phyloP scores from a whole-genome alignment of 139 green algal species.

The Picochlorum sp. region DNA sequence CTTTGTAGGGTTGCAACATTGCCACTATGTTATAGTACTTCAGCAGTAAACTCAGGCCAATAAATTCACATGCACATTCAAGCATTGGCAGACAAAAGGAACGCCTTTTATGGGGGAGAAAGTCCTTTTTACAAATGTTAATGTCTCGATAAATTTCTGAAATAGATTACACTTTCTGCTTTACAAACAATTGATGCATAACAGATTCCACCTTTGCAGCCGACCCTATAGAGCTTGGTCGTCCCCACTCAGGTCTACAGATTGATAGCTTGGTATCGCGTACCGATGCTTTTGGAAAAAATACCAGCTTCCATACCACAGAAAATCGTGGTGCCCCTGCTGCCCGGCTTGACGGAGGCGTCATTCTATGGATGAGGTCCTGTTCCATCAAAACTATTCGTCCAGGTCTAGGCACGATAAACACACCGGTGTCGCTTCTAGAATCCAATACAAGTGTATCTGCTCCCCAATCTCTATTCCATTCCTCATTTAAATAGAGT shows the following conservation, averaged over 20 bases:
- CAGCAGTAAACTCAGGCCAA: too few species aligned
- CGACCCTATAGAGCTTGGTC: slow-evolving; percentile 29
- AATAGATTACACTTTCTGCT: too few species aligned
- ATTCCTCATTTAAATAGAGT: slow-evolving; percentile 68
- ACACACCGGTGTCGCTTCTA: slow-evolving; percentile 46
- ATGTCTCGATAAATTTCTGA: too few species aligned
- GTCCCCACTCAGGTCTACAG: slow-evolving; percentile 34
- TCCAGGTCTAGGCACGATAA: slow-evolving; percentile 43
- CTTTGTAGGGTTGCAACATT: too few species aligned
- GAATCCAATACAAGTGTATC: slow-evolving; percentile 80
- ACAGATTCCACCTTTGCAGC: slow-evolving; percentile 34
- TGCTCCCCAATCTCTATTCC: slow-evolving; percentile 51
- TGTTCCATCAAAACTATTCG: slow-evolving; percentile 44
- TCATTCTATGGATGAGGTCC: slow-evolving; percentile 53
- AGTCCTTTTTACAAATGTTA: too few species aligned
- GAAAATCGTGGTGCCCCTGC: slow-evolving; percentile 32
- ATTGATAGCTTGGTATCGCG: slow-evolving; percentile 3
- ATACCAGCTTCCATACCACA: slow-evolving; percentile 56
- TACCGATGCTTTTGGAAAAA: slow-evolving; percentile 18
- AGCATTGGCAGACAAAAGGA: too few species aligned
- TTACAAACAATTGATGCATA: slow-evolving; percentile 4
- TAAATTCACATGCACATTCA: too few species aligned
- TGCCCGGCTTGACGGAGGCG: slow-evolving; percentile 19
- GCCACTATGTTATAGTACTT: too few species aligned
- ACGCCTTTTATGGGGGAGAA: too few species aligned